These are phyloP conservation scores for Marchantia polymorpha DNA, from an alignment of 225 moss, liverwort and hornwort species.

Conservation along the genomic window DNA sequence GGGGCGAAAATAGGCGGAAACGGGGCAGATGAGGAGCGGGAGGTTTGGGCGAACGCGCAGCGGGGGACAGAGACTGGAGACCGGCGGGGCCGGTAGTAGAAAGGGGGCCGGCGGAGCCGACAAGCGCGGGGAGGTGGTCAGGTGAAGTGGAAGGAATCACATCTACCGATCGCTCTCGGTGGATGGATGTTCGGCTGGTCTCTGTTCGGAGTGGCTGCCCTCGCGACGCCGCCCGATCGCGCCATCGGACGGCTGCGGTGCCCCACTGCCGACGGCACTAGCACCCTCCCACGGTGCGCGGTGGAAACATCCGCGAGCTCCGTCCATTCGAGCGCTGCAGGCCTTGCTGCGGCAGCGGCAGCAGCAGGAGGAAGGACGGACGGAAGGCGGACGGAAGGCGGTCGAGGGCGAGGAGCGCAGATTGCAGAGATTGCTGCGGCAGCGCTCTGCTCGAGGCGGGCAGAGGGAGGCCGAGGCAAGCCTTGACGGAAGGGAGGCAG, in stretches of 20 bases:
- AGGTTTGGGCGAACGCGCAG: not conserved
- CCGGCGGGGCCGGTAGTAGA: not conserved
- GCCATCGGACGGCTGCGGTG: not conserved
- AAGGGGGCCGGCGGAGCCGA: conserved; percentile 14
- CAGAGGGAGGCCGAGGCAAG: not conserved
- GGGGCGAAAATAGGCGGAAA: not conserved
- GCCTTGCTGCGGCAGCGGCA: not conserved
- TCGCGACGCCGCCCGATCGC: not conserved
- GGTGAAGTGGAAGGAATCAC: not conserved
- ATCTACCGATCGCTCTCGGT: not conserved
- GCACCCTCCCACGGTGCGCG: not conserved
- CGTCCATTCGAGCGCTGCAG: not conserved
- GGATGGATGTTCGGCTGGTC: not conserved
- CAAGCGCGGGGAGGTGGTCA: not conserved
- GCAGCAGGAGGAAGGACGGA: not conserved
- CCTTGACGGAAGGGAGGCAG: no score
- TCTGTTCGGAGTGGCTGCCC: not conserved
- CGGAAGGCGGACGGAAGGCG: not conserved
- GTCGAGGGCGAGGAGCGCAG: not conserved
- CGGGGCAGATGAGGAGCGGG: not conserved
- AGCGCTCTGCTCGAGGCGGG: conserved; percentile 13
- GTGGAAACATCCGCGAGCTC: not conserved
- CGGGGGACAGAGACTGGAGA: conserved; percentile 2
- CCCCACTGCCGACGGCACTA: not conserved
- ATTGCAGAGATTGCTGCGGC: conserved; percentile 9